Percentiles rank a stretch among this genome's conserved stretches.
Conservation (phyloP, 176 grass and related monocot species). For the Alloteropsis semialata region DNA sequence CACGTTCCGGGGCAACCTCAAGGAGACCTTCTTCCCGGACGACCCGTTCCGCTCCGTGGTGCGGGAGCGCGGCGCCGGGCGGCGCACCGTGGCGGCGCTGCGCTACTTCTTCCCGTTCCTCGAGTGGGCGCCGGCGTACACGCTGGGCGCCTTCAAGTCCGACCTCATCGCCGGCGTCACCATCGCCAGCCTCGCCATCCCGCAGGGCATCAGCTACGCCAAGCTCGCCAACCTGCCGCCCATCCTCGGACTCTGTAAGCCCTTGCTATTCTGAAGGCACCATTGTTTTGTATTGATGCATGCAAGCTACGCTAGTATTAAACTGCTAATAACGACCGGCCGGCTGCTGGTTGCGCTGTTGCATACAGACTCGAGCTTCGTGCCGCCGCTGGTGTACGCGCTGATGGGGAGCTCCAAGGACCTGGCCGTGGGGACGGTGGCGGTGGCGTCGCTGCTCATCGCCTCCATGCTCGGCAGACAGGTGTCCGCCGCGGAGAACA, state of each 20-base stretch:
- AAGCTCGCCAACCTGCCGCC: conserved; percentile 88
- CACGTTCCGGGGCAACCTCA: conserved; percentile 62
- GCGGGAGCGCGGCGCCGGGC: conserved; percentile 22
- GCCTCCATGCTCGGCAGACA: conserved; percentile 66
- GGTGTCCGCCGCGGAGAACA: conserved; percentile 54
- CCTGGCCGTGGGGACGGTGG: conserved; percentile 86
- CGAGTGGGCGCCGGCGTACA: conserved; percentile 69
- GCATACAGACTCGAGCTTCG: conserved; percentile 97
- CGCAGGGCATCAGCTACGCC: conserved; percentile 99
- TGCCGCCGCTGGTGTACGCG: conserved; percentile 95
- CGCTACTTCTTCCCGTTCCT: conserved; percentile 75
- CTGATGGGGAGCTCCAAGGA: conserved; percentile 95
- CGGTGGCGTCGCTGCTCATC: conserved; percentile 83
- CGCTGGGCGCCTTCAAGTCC: conserved; percentile 47
- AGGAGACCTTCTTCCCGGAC: conserved; percentile 96
- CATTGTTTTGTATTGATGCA: not conserved
- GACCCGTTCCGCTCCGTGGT: conserved; percentile 72
- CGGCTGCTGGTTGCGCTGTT: not conserved
- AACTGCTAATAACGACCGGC: not conserved
- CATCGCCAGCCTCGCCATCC: conserved; percentile 97
- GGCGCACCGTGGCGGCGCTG: conserved; percentile 39
- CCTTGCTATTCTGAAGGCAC: not conserved
- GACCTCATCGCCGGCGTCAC: conserved; percentile 91
- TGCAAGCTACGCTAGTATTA: not conserved
- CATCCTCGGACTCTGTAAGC: conserved; percentile 81